Conservation (phyloP, 352 stramenopile species). For the Salisapilia sapeloensis region DNA sequence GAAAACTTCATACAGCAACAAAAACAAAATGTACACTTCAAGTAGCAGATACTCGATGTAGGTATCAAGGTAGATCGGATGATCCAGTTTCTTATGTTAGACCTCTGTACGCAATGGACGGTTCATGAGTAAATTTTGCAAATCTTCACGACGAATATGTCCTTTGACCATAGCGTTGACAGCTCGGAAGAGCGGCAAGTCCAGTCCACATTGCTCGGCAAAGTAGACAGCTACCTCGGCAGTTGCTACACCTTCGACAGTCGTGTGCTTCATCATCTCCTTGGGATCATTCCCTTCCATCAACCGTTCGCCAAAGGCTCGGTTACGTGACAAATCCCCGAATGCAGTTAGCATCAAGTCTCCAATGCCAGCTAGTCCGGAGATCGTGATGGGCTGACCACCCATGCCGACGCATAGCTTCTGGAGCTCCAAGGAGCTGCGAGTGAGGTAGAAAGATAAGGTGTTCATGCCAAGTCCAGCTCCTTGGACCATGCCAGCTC, state of each 20-base stretch:
- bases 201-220: conserved; percentile 77
- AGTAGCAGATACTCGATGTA: too few species aligned
- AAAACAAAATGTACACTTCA: too few species aligned
- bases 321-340: conserved; percentile 90
- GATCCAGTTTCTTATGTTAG: conserved; percentile 8
- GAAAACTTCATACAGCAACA: too few species aligned
- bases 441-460: conserved; percentile 88
- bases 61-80: too few species aligned
- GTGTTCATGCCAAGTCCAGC: conserved; percentile 93
- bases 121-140: conserved; percentile 70
- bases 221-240: conserved; percentile 87
- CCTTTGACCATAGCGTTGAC: conserved; percentile 79
- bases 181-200: conserved; percentile 82
- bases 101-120: conserved; percentile 61
- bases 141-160: conserved; percentile 46
- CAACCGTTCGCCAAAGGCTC: conserved; percentile 88
- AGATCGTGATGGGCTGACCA: conserved; percentile 88
- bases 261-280: conserved; percentile 86
- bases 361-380: conserved; percentile 82
- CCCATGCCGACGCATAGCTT: conserved; percentile 91
- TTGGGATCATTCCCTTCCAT: conserved; percentile 85
- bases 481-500: conserved; percentile 94
- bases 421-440: conserved; percentile 92
- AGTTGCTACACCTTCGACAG: conserved; percentile 91
- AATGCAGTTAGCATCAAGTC: conserved; percentile 96